Base-by-base conservation (phyloP, 2,329 filamentous ascomycete genomes). In the Aspergillus jensenii region DNA sequence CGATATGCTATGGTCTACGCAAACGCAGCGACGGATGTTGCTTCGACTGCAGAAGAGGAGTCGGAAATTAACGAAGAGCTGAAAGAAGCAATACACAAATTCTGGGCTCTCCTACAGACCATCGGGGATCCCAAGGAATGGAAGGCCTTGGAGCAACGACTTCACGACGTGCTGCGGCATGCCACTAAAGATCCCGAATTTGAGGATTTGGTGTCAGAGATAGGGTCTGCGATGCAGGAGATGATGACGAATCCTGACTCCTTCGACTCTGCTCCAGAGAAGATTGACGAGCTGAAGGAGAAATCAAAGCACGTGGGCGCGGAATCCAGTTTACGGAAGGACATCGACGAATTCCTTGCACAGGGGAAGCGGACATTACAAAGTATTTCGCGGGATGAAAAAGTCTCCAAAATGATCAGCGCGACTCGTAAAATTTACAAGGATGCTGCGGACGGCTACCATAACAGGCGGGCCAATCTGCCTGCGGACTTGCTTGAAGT, bases 231-330 rank as follows among this genome's bases (percentile, higher is more conserved):
- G 4, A 74, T 96, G 4, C 89, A 96, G 68, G 87, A 89, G 61
- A 87, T 97, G 72, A 78, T 98, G 43, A 95, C 87, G 0, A 90
- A 97, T 61, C 93, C 93, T 0, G 84, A 87, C 4, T 97, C 96
- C 74, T 90, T 96, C 67, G 89, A 93, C 47, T 82, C 90, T 40
- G 86, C 87, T 0, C 85, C 89, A 4, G 84, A 87, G 60, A 85
- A 89, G 60, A 81, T 88, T 55, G 76, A 84, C 45, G 81, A 86
- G 59, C 77, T 88, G 6, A 81, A 82, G 52, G 76, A 81, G 46
- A 85, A 86, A 68, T 80, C 82, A 5, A 78, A 81, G 44, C 76
- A 81, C 55, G 74, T 91, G 2, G 84, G 87, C 2, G 82, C 81
- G 0, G 86, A 89, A 43, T 89, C 89, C 2, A 84, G 83, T 4